phyloP scores from a whole-genome alignment of 228 moss, liverwort and hornwort genomes.

The Sphagnum magellanicum region DNA sequence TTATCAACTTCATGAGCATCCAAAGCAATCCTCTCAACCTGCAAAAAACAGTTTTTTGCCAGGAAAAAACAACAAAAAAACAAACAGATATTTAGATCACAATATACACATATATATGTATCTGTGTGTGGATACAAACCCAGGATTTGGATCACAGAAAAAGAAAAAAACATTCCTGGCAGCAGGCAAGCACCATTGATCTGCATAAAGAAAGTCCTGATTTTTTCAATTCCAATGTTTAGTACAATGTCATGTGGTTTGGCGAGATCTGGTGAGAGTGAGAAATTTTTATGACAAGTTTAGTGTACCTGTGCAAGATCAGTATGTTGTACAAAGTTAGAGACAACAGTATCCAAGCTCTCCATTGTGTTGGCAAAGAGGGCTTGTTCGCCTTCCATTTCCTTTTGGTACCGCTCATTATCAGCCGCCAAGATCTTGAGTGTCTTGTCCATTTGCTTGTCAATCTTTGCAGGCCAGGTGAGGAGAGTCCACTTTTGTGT shows the following conservation, averaged over 20 bases:
- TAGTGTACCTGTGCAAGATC: conserved; percentile 46
- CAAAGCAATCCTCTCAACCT: conserved; percentile 50
- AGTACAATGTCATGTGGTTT: too few relatives aligned
- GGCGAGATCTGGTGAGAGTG: too few relatives aligned
- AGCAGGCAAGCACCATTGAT: too few relatives aligned
- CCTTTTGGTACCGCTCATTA: conserved; percentile 79
- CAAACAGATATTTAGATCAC: background rate
- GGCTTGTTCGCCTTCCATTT: conserved; percentile 85
- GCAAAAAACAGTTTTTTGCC: background rate
- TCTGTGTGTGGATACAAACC: background rate
- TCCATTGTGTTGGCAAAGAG: conserved; percentile 70
- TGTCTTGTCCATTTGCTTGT: conserved; percentile 80
- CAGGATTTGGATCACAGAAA: background rate
- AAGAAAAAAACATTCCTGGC: too few relatives aligned
- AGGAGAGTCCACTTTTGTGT: conserved; percentile 62
- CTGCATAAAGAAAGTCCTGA: too few relatives aligned
- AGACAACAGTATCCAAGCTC: conserved; percentile 51
- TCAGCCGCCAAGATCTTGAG: conserved; percentile 41
- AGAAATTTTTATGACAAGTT: too few relatives aligned
- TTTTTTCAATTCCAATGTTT: too few relatives aligned
- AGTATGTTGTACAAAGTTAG: conserved; percentile 36
- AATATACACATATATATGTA: background rate
- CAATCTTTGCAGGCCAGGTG: conserved; percentile 72
- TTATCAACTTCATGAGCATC: conserved; percentile 51
- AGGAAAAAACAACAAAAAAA: background rate